Evolutionary conservation across 805 yeast genomes (phyloP).

Genomic region (Kluyveromyces dobzhanskii): DNA sequence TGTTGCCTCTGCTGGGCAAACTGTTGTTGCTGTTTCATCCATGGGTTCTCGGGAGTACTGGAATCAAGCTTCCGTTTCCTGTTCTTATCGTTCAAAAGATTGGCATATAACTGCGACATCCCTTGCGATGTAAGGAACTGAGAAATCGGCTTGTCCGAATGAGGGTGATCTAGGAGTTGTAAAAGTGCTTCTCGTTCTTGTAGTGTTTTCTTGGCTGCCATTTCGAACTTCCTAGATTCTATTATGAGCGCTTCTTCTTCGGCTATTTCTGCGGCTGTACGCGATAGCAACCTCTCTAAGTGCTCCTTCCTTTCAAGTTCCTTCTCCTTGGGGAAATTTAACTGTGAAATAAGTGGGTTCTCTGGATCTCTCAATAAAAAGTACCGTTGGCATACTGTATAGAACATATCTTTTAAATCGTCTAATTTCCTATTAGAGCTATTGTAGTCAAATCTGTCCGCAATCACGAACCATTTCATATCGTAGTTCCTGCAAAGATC

Average conservation of each 20-base stretch:
- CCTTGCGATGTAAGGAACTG: constrained; percentile 85
- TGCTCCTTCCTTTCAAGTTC: constrained; percentile 79
- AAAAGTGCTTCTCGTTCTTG: constrained; percentile 73
- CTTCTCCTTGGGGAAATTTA: constrained; percentile 59
- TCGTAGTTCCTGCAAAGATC: constrained; percentile 49
- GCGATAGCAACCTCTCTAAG: constrained; percentile 59
- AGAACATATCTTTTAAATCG: constrained; percentile 78
- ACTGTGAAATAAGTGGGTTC: constrained; percentile 49
- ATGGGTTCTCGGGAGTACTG: constrained; percentile 36
- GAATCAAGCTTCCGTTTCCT: constrained; percentile 41
- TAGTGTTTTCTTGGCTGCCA: constrained; percentile 83
- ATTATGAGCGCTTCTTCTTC: constrained; percentile 93
- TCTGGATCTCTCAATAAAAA: constrained; percentile 36
- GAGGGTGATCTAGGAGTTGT: constrained; percentile 80
- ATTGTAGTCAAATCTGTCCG: constrained; percentile 44
- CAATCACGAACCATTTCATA: constrained; percentile 54
- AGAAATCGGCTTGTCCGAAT: constrained; percentile 61
- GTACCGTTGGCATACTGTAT: constrained; percentile 52
- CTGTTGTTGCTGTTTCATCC: constrained; percentile 36
- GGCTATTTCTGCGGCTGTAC: constrained; percentile 95
- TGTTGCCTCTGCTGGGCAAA: constrained; percentile 31
- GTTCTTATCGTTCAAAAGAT: constrained; percentile 60
- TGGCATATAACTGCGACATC: constrained; percentile 73
- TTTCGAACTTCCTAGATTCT: constrained; percentile 87
- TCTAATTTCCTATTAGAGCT: constrained; percentile 46